phyloP scores from a whole-genome alignment of 129 eudicot species.

The Dittrichia graveolens region DNA sequence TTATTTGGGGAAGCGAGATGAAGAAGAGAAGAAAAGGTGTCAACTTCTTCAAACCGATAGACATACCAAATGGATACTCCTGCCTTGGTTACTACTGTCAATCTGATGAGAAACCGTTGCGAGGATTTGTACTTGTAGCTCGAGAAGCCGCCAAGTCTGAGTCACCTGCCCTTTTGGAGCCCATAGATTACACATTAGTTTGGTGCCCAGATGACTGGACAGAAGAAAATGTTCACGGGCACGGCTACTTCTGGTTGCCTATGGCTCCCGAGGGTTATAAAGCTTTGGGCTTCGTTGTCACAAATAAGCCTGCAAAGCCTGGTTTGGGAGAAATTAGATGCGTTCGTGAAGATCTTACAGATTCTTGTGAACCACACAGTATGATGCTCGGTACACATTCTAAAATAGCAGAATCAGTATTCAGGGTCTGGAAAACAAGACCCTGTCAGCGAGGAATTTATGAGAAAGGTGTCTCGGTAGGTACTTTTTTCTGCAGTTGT shows the following conservation, averaged over 20 bases:
- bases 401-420: constrained; percentile 34
- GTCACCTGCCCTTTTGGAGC: constrained; percentile 65
- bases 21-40: constrained; percentile 52
- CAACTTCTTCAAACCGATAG: constrained; percentile 72
- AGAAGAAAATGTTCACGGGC: constrained; percentile 46
- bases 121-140: constrained; percentile 80
- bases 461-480: constrained; percentile 69
- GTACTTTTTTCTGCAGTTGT: constrained; percentile 75
- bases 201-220: constrained; percentile 80
- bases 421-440: constrained; percentile 72
- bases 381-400: constrained; percentile 36
- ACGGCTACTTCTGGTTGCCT: constrained; percentile 88
- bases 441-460: constrained; percentile 72
- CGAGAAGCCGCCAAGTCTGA: constrained; percentile 37
- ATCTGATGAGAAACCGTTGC: constrained; percentile 54
- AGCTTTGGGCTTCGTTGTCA: constrained; percentile 78
- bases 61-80: constrained; percentile 68
- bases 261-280: constrained; percentile 86
- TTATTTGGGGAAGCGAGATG: constrained; percentile 63
- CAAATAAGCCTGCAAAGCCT: constrained; percentile 75
- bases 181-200: constrained; percentile 67
- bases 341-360: constrained; percentile 79
- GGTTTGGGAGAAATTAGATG: constrained; percentile 64
- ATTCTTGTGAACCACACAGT: constrained; percentile 54
- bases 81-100: constrained; percentile 84